These are phyloP conservation scores for Chionographis japonica DNA, from an alignment of 106 monocot species.

Conservation along the genomic window DNA sequence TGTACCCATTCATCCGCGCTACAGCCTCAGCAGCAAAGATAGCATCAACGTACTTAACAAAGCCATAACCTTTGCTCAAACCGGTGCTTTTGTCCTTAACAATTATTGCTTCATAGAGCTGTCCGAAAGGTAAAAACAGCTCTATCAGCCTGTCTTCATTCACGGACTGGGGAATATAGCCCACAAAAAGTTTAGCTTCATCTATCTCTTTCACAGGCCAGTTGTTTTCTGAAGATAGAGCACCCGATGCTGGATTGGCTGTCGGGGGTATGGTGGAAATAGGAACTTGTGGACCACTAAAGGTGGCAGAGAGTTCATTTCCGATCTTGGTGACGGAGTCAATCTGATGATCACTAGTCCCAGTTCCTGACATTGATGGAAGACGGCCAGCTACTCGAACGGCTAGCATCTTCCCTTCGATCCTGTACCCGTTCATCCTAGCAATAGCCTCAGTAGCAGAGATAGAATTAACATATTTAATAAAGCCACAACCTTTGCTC, in stretches of 20 bases:
- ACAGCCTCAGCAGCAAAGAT: conserved; percentile 37
- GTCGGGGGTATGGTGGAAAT: background rate
- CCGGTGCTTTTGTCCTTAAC: conserved; percentile 9
- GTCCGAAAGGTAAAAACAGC: conserved; percentile 20
- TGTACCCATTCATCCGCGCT: conserved; percentile 47
- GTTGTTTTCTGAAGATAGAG: no score
- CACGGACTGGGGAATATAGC: conserved; percentile 13
- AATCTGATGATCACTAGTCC: background rate
- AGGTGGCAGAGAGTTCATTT: background rate
- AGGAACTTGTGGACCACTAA: background rate
- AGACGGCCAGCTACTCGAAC: conserved; percentile 29
- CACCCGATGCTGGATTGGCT: background rate
- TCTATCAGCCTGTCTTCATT: conserved; percentile 6
- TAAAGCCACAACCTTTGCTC: conserved; percentile 66
- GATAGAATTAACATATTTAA: conserved; percentile 34
- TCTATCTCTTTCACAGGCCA: background rate
- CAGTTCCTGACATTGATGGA: background rate
- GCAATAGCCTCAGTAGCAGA: conserved; percentile 39
- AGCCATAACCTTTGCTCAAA: background rate
- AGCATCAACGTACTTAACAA: background rate
- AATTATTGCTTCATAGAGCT: background rate
- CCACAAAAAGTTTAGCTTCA: conserved; percentile 6
- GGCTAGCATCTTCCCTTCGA: conserved; percentile 36
- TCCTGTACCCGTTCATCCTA: conserved; percentile 46
- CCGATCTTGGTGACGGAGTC: background rate